Percentiles rank a stretch among this genome's conserved stretches.
phyloP scores from a whole-genome alignment of 768 basidiomycete species.

The Kwoniella europaea region DNA sequence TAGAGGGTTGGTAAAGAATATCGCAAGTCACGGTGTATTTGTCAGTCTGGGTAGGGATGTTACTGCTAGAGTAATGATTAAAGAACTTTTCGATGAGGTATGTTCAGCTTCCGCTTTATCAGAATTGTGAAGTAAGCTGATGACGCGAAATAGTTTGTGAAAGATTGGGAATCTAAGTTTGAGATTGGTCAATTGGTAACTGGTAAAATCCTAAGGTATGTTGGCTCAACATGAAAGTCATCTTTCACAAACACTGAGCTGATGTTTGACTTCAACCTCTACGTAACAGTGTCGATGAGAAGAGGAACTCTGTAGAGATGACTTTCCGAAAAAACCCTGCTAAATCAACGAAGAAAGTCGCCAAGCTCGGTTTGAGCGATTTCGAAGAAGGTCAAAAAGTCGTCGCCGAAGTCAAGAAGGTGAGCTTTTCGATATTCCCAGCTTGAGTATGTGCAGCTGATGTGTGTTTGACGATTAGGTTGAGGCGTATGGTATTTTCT shows the following conservation, averaged over 20 bases:
- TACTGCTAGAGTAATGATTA: conserved; percentile 90
- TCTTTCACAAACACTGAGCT: too few relatives aligned
- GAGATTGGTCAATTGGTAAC: conserved; percentile 79
- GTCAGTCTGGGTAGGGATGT: conserved; percentile 81
- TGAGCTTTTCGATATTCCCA: background rate
- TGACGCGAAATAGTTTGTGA: conserved; percentile 70
- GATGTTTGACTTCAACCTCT: too few relatives aligned
- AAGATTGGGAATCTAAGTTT: conserved; percentile 91
- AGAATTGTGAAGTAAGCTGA: background rate
- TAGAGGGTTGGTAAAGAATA: conserved; percentile 85
- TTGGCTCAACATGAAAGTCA: too few relatives aligned
- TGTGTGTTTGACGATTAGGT: conserved; percentile 55
- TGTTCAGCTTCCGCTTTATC: conserved; percentile 26
- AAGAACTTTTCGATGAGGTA: conserved; percentile 86
- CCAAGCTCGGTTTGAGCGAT: conserved; percentile 60
- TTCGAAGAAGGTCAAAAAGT: conserved; percentile 81
- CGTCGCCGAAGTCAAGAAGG: conserved; percentile 73
- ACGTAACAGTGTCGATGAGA: too few relatives aligned
- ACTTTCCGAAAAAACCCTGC: conserved; percentile 67
- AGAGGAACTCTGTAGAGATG: conserved; percentile 84
- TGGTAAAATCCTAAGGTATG: conserved; percentile 69
- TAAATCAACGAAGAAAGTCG: conserved; percentile 48
- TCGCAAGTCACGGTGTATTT: conserved; percentile 80
- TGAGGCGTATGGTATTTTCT: conserved; percentile 90
- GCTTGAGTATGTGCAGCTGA: background rate